Evolutionary conservation across 495 filamentous ascomycete species (phyloP), one percentile per base, ranked within the genome.

Genomic region (Penicillium manginii): DNA sequence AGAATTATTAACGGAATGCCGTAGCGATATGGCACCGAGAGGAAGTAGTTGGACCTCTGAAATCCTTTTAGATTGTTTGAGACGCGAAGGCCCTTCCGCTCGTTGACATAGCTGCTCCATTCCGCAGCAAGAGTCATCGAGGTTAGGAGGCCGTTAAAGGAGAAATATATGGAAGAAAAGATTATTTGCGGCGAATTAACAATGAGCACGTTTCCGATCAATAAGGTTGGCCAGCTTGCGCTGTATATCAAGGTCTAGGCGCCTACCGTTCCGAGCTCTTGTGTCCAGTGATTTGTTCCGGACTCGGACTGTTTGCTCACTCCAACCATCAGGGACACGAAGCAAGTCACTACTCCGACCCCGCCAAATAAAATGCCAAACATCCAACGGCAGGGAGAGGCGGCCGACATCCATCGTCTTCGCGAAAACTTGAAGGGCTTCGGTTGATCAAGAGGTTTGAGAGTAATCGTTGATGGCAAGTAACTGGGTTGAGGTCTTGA

Each of bases 31-130:
- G 79, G 78, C 1, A 82, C 39, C 9, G 65, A 64, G 14, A 81
- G 72, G 45, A 64, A 81, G 45, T 76, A 78, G n/a, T 69, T 75
- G 1, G 70, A 69, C 0, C 67, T 66, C 54, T 85, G 84, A 2
- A 52, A 48, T 0, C 70, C 68, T 45, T 57, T 50, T 0, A 76
- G 74, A 35, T 42, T 50, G 22, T 45, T 14, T 3, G 80, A 80
- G 11, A 83, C 76, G 14, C 82, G 69, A 1, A 84, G 67, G 0
- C 58, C 42, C 51, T 72, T 77, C 10, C 63, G 64, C 7, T 48
- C 12, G 33, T 49, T 50, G 2, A 67, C 67, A 31, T 61, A 73
- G 0, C 52, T 22, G 22, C 57, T 66, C 68, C 72, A 78, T 60
- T 81, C 62, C 14, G 63, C 15, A 15, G 63, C 62, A 40, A 60